phyloP scores from a whole-genome alignment of 352 stramenopile genomes.

The Globisporangium megalacanthum region DNA sequence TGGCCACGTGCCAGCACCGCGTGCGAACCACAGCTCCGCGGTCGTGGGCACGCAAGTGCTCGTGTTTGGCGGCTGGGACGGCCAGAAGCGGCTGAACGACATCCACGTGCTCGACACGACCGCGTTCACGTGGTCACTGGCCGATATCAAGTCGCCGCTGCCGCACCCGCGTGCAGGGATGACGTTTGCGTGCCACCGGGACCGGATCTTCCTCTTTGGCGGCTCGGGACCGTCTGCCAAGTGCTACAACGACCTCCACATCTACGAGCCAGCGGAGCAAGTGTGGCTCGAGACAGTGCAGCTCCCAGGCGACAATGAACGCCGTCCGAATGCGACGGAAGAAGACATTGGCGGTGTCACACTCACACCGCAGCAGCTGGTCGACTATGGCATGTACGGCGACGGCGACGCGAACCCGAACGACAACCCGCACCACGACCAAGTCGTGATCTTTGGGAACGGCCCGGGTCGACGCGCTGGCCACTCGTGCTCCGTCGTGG shows the following conservation, averaged over 20 bases:
- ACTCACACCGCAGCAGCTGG: conserved; percentile 20
- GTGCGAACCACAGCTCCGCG: conserved; percentile 94
- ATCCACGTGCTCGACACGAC: conserved; percentile 93
- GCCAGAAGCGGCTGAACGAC: conserved; percentile 92
- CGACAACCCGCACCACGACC: conserved; percentile 54
- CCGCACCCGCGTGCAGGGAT: conserved; percentile 92
- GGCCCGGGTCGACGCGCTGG: conserved; percentile 88
- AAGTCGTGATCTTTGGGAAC: conserved; percentile 82
- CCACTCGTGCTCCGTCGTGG: conserved; percentile 92
- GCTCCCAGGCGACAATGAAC: conserved; percentile 8
- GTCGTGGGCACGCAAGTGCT: conserved; percentile 86
- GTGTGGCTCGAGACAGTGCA: conserved; percentile 17
- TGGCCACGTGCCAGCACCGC: conserved; percentile 75
- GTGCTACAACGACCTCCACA: conserved; percentile 92
- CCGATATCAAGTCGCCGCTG: conserved; percentile 50
- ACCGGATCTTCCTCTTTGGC: conserved; percentile 93
- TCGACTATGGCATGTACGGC: conserved; percentile 19
- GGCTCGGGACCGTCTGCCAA: conserved; percentile 90
- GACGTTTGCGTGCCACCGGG: conserved; percentile 91
- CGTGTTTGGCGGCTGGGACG: conserved; percentile 95
- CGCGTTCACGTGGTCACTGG: conserved; percentile 85
- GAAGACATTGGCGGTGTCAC: conserved; percentile 15
- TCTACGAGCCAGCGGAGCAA: conserved; percentile 12
- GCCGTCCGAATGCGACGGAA: neutral
- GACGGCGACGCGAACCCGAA: conserved; percentile 54